Evolutionary conservation across 225 moss, liverwort and hornwort genomes (phyloP).

Genomic region (Polytrichum formosum): DNA sequence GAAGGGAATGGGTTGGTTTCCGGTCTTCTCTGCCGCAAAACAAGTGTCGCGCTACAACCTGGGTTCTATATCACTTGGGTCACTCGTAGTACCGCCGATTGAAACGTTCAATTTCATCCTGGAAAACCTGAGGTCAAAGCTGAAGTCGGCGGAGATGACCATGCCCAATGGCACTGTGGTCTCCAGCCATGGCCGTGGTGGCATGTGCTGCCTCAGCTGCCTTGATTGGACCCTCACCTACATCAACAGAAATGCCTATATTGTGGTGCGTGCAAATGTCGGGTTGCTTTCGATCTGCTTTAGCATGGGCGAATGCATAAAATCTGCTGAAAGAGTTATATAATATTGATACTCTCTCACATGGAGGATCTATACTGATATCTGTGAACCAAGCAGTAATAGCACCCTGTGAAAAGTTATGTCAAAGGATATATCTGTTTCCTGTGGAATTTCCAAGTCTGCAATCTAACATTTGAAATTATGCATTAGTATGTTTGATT

Average conservation of each 20-base stretch:
- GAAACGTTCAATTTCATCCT: constrained; percentile 67
- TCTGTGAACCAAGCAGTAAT: no score
- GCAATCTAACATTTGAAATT: no score
- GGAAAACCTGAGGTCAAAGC: constrained; percentile 39
- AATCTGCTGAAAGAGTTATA: no score
- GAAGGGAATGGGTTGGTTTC: constrained; percentile 64
- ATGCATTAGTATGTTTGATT: no score
- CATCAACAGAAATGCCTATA: constrained; percentile 68
- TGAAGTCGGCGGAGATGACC: constrained; percentile 49
- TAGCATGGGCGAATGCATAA: no score
- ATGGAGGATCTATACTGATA: no score
- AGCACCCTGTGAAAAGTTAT: no score
- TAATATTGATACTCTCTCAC: no score
- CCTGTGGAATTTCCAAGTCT: no score
- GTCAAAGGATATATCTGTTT: no score
- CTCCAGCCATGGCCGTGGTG: constrained; percentile 64
- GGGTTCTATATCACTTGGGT: constrained; percentile 84
- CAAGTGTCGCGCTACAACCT: constrained; percentile 65
- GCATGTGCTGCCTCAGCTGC: constrained; percentile 78
- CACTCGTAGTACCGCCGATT: constrained; percentile 70
- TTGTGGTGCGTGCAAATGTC: constrained; percentile 45
- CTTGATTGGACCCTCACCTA: constrained; percentile 85
- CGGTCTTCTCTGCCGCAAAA: constrained; percentile 68
- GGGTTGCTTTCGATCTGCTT: no score
- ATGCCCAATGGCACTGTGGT: constrained; percentile 78